Evolutionary conservation across 192 early-diverging fungal genomes (phyloP), one percentile per base, ranked within the genome.

Genomic region (Geranomyces michiganensis): DNA sequence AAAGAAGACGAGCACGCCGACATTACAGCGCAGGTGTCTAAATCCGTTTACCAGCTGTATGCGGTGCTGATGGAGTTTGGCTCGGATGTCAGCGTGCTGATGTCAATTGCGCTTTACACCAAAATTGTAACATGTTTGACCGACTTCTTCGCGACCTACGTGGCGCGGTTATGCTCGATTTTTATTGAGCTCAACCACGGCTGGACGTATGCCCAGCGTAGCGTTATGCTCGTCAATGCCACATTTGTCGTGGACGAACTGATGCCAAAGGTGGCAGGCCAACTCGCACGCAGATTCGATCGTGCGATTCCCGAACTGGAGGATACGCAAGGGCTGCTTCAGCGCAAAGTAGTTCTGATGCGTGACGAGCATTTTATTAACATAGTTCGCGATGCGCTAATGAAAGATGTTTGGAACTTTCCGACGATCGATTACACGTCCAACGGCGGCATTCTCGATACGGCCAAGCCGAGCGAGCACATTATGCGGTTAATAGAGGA

Each of bases 291-390:
- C 48, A 83, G 87, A 27, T 93, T 93, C 80, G 90, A 93, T 56
- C 76, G 92, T 56, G 82, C 89, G 31, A 93, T 93, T 76, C 91
- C 90, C 29, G 92, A 93, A 68, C 71, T 93, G n/a, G 91, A 92
- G 26, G 73, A 80, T 9, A 68, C 72, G 51, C 65, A 71, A 36
- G 47, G 27, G 21, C 51, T 49, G 22, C 51, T 79, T 6, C 61
- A 67, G 60, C 53, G 75, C 72, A 68, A 60, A 33, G 58, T 60
- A 32, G 29, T 0, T 0, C 30, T 7, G 9, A 24, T 33, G 30
- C 49, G 49, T 8, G 49, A 41, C 29, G 56, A 22, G 24, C 49
- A 43, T 8, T 76, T 78, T 58, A 43, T 76, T 8, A 48, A 41
- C 22, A 61, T 70, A 24, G 71, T 58, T 17, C 36, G 49, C 14